Percentiles rank a stretch among this genome's conserved stretches.
Evolutionary conservation across 2,329 filamentous ascomycete genomes (phyloP).

Genomic region (Fusarium sulawesiense): DNA sequence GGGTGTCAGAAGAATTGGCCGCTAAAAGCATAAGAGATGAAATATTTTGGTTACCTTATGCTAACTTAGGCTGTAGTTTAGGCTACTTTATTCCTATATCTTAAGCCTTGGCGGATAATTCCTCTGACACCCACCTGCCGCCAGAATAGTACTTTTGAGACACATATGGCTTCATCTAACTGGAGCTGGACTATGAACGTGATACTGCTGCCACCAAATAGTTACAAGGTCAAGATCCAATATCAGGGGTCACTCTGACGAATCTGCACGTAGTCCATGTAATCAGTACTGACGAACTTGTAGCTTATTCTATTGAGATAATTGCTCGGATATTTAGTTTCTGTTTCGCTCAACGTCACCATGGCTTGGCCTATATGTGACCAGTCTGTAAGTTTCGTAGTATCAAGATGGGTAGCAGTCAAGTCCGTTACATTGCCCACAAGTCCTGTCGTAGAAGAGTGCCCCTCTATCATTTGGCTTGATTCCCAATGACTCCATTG

Average conservation of each 20-base stretch:
- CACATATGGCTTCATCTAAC: background rate
- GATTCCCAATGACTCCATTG: background rate
- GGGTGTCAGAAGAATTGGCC: no score
- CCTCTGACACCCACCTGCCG: no score
- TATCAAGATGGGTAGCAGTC: background rate
- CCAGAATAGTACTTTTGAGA: background rate
- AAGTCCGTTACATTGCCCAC: conserved; percentile 1
- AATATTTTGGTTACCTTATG: no score
- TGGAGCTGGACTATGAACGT: background rate
- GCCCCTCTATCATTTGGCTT: background rate
- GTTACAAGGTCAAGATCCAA: background rate
- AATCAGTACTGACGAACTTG: background rate
- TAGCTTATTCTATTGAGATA: background rate
- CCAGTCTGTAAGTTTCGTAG: background rate
- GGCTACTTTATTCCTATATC: no score
- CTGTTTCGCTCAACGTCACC: background rate
- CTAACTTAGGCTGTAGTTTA: no score
- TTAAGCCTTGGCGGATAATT: no score
- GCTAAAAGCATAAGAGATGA: no score
- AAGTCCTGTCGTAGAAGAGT: conserved; percentile 6
- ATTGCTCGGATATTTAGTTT: background rate
- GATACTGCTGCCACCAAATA: background rate
- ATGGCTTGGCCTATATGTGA: background rate
- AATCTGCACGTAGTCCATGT: background rate
- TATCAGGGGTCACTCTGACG: background rate